These are phyloP conservation scores for Fusarium luffae DNA, from an alignment of 2,329 filamentous ascomycete species.

Conservation along the genomic window DNA sequence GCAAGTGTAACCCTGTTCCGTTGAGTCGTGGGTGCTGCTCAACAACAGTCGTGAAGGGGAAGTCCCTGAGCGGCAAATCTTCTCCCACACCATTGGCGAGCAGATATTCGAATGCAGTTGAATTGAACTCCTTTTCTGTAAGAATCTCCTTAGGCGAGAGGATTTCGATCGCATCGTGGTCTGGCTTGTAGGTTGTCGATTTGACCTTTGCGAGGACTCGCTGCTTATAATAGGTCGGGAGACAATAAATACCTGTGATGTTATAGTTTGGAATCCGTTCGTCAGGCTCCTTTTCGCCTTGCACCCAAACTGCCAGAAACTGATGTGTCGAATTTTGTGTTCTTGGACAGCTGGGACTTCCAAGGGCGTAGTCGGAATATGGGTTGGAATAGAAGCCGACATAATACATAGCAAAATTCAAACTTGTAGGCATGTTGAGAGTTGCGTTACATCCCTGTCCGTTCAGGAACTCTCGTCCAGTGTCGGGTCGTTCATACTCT, in stretches of 20 bases:
- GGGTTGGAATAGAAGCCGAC: conserved; percentile 55
- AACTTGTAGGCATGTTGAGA: too few relatives aligned
- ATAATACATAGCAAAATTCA: conserved; percentile 46
- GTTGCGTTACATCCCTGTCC: conserved; percentile 53
- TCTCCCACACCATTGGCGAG: conserved; percentile 43
- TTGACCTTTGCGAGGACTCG: conserved; percentile 54
- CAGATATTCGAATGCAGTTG: conserved; percentile 50
- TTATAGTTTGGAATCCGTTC: conserved; percentile 11
- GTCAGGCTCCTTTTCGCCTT: too few relatives aligned
- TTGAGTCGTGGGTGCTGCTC: conserved; percentile 43
- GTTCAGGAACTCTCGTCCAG: conserved; percentile 46
- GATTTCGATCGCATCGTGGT: too few relatives aligned
- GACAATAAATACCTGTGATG: conserved; percentile 56
- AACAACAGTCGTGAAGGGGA: conserved; percentile 22
- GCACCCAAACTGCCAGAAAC: conserved; percentile 49
- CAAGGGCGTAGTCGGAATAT: conserved; percentile 40
- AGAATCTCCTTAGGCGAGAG: conserved; percentile 25
- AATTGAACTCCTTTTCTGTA: conserved; percentile 47
- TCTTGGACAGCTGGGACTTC: too few relatives aligned
- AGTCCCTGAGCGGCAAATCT: too few relatives aligned
- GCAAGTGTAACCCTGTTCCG: not conserved
- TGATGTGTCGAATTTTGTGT: conserved; percentile 48
- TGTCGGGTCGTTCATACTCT: too few relatives aligned
- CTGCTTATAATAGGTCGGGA: conserved; percentile 59
- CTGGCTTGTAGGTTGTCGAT: too few relatives aligned